These are phyloP conservation scores for Calonectria multiphialidica DNA, from an alignment of 2,329 filamentous ascomycete genomes.

Conservation along the genomic window DNA sequence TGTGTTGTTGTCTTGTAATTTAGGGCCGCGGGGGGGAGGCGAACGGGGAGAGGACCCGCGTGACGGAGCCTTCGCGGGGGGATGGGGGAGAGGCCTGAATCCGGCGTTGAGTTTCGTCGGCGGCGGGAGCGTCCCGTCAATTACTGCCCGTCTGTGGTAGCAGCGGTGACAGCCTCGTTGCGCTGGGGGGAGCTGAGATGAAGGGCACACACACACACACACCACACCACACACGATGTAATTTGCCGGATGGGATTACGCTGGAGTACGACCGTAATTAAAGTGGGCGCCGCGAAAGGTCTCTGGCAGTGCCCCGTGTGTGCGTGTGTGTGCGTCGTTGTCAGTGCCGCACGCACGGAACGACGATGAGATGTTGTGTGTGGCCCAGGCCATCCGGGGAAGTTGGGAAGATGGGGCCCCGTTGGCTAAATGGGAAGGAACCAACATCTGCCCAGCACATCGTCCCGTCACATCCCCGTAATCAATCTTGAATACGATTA, in stretches of 20 bases:
- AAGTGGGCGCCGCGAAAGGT: background rate
- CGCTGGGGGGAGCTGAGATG: background rate
- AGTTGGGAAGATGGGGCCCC: background rate
- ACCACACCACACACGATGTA: background rate
- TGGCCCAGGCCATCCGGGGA: background rate
- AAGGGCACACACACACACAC: too few relatives aligned
- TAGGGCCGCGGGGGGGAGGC: background rate
- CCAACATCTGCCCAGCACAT: background rate
- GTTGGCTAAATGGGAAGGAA: slow-evolving; percentile 3
- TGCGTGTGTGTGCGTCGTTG: background rate
- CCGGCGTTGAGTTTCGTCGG: slow-evolving; percentile 15
- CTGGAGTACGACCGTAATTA: slow-evolving; percentile 3
- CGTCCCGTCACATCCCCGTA: background rate
- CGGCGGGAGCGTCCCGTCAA: background rate
- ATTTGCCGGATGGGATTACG: background rate
- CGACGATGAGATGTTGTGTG: background rate
- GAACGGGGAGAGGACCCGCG: slow-evolving; percentile 4
- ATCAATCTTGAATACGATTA: slow-evolving; percentile 18
- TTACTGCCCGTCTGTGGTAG: background rate
- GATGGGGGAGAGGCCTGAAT: slow-evolving; percentile 6
- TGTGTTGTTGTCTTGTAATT: background rate
- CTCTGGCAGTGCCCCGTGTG: background rate
- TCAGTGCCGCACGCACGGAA: background rate
- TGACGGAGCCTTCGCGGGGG: background rate
- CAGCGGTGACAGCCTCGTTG: background rate